Evolutionary conservation across 345 rosid genomes (phyloP).

Genomic region (Aurinia saxatilis): DNA sequence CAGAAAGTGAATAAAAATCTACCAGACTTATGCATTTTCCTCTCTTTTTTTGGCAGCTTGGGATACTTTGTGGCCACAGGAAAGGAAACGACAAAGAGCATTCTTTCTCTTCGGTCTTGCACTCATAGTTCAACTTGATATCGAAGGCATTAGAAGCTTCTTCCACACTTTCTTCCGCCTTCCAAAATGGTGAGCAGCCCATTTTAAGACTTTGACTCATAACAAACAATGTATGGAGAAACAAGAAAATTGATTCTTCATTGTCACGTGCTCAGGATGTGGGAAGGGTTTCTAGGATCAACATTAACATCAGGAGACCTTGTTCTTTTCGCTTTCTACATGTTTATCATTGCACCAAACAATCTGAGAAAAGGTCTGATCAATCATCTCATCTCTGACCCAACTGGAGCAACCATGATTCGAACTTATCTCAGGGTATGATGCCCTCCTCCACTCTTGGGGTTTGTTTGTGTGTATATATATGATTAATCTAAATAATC

Average conservation of each 20-base stretch:
- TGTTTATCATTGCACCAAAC: slow-evolving; percentile 82
- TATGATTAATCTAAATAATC: background rate
- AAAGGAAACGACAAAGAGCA: slow-evolving; percentile 91
- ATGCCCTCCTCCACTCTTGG: background rate
- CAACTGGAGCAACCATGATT: slow-evolving; percentile 87
- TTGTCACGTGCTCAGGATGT: slow-evolving; percentile 55
- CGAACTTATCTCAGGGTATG: slow-evolving; percentile 60
- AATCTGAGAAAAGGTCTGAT: slow-evolving; percentile 65
- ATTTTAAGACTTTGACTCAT: background rate
- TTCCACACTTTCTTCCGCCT: slow-evolving; percentile 78
- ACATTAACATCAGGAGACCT: slow-evolving; percentile 85
- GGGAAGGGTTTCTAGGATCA: slow-evolving; percentile 91
- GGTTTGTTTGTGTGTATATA: slow-evolving; percentile 2
- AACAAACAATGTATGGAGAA: background rate
- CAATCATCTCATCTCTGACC: slow-evolving; percentile 77
- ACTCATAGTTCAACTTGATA: slow-evolving; percentile 75
- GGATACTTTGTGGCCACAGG: slow-evolving; percentile 92
- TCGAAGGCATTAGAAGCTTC: slow-evolving; percentile 71
- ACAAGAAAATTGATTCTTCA: background rate
- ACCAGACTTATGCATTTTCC: background rate
- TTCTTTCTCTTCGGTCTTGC: slow-evolving; percentile 94
- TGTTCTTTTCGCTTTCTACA: slow-evolving; percentile 63
- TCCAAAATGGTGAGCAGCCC: slow-evolving; percentile 62
- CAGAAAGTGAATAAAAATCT: background rate
- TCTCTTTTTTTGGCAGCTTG: slow-evolving; percentile 47